Percentiles rank a stretch among this genome's conserved stretches.
Evolutionary conservation across 208 protist species (phyloP).

Genomic region (Borovskyia barvae): DNA sequence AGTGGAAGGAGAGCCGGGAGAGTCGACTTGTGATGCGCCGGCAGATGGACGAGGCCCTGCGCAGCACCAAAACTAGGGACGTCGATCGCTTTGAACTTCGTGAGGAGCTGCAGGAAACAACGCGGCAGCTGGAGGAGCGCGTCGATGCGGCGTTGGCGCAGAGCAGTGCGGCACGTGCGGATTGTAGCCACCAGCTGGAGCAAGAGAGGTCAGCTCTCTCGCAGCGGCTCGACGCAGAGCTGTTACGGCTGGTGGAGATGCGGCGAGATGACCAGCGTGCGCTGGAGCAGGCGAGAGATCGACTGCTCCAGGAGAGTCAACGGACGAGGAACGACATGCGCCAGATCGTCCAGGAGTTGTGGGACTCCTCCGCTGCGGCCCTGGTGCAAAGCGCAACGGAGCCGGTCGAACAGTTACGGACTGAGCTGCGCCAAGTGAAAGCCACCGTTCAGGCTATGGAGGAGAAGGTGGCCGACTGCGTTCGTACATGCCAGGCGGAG

Average conservation of each 20-base stretch:
- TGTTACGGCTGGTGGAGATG: conserved; percentile 70
- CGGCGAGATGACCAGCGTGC: conserved; percentile 58
- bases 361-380: conserved; percentile 37
- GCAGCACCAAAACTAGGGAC: conserved; percentile 35
- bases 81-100: conserved; percentile 57
- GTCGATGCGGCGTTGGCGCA: conserved; percentile 44
- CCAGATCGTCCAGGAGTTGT: conserved; percentile 51
- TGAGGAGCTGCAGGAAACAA: conserved; percentile 55
- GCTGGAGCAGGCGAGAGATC: conserved; percentile 36
- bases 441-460: conserved; percentile 38
- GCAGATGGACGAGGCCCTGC: conserved; percentile 49
- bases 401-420: conserved; percentile 33
- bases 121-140: conserved; percentile 38
- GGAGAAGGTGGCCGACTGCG: conserved; percentile 44
- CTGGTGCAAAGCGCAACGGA: conserved; percentile 45
- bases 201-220: conserved; percentile 47
- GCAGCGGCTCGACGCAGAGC: conserved; percentile 66
- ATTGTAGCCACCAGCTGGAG: conserved; percentile 60
- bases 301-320: conserved; percentile 32
- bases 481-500: conserved; percentile 52
- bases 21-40: conserved; percentile 41
- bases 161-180: conserved; percentile 46
- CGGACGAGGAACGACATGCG: conserved; percentile 25
- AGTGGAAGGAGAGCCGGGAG: conserved; percentile 30
- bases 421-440: conserved; percentile 34